Conservation (phyloP, 1,139 yeast genomes). For the Torulaspora pretoriensis region DNA sequence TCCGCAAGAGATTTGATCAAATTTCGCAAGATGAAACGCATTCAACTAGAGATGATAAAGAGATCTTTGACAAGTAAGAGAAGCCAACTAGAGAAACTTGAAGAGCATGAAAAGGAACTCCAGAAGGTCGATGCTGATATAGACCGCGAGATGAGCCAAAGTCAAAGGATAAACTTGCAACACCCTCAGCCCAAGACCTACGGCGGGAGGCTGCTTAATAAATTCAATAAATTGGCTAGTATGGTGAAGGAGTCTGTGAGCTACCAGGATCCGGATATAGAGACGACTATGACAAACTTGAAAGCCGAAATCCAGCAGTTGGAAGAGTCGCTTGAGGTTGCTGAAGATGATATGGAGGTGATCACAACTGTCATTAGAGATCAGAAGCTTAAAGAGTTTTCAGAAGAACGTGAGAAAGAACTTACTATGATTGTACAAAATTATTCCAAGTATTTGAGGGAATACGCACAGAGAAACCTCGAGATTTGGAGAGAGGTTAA, state of each 20-base stretch:
- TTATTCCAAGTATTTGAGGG: constrained; percentile 33
- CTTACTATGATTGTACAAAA: constrained; percentile 26
- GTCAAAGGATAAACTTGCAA: constrained; percentile 30
- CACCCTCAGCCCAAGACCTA: constrained; percentile 30
- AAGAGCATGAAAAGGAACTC: constrained; percentile 35
- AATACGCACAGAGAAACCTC: constrained; percentile 36
- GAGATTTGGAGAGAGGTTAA: constrained; percentile 39
- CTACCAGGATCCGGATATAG: constrained; percentile 32
- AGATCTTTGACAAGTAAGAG: constrained; percentile 33
- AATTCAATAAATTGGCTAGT: constrained; percentile 33
- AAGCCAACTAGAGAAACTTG: constrained; percentile 32
- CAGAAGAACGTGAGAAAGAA: constrained; percentile 30
- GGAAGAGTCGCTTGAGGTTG: constrained; percentile 34
- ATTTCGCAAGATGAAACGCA: constrained; percentile 62
- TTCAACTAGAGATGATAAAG: constrained; percentile 54
- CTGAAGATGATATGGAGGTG: constrained; percentile 33
- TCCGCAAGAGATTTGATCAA: constrained; percentile 64
- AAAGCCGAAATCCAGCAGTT: constrained; percentile 33
- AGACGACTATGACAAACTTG: constrained; percentile 24
- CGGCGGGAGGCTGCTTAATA: constrained; percentile 26
- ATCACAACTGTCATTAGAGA: constrained; percentile 34
- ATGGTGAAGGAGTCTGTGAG: constrained; percentile 38
- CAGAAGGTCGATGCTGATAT: constrained; percentile 34
- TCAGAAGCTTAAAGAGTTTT: constrained; percentile 30
- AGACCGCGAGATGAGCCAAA: constrained; percentile 33